Evolutionary conservation across 1,284 basidiomycete genomes (phyloP), one percentile per base, ranked within the genome.

Genomic region (Termitomyces sp.): DNA sequence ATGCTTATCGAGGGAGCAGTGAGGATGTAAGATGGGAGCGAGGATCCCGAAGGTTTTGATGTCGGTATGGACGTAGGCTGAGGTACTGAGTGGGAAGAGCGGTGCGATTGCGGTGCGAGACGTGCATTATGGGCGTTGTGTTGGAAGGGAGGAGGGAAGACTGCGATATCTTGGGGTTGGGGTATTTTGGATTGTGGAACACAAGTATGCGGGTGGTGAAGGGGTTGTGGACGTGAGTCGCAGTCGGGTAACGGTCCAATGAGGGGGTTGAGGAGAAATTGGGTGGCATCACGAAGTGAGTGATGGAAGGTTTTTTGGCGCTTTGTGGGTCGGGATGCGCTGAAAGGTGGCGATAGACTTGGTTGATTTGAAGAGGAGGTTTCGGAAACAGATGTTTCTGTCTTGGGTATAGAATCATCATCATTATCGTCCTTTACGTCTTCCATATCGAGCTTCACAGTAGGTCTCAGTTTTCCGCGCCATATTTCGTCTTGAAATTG

Each of bases 401-500:
- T 31, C 15, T 58, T 49, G 28, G 40, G n/a, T 30, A 28, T 9
- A 3, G 24, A 30, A 34, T 59, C 62, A 46, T 66, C 56, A 9
- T 67, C 50, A 21, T 26, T 38, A 12, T 61, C 62, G 31, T 67
- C 69, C 30, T 62, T 64, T 49, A 69, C 70, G 28, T 66, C 68
- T 13, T 67, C 63, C 48, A 67, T 45, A 1, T 80, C 78, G 43
- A 81, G 61, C 36, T 68, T 60, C 24, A 81, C 63, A 8, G 62
- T 59, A 30, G 74, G 71, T 39, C 68, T 70, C 10, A 76, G 58
- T 53, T 67, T 73, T 58, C 72, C 72, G 58, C 63, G 68, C 79
- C 79, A 80, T 40, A 84, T 75, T 55, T 81, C 78, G 53, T 84
- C 78, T 57, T 83, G 81, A 60, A 84, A 86, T 57, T 79, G 78